Base-by-base conservation (phyloP, 2,329 filamentous ascomycete genomes). In the Cladosporium austrohemisphaericum region DNA sequence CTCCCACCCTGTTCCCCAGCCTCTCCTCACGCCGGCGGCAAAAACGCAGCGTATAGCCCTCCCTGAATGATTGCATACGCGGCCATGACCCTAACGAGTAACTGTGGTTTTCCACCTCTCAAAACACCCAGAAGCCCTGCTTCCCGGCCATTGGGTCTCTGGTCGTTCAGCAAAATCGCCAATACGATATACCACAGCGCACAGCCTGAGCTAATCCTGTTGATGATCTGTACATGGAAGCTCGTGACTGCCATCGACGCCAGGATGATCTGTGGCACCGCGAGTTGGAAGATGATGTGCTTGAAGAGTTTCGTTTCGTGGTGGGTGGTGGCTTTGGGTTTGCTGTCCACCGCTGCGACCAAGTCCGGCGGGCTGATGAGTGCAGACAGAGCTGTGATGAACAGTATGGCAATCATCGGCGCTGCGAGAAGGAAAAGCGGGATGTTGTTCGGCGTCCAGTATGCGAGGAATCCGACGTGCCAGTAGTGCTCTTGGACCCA, bases 221-320 rank as follows among this genome's bases (percentile, higher is more conserved):
- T 95, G 60, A 97, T 85, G 58, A 98, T 94, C 68, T 98, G 93
- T 20, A 96, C 86, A 64, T 98, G 93, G 63, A 94, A 95, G 55
- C 74, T 88, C 10, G 84, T 88, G 16, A 91, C 68, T 16, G 89
- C 87, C 52, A 92, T 67, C 2, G 80, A 53, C 1, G 85, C 84
- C 14, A 98, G 74, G 3, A 91, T 50, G 1, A 86, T 68, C 67
- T 98, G 92, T 3, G 81, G 79, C 3, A 84, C 68, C 1, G 88
- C 88, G 53, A 95, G 73, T 18, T 79, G 78, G 22, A 68, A 68
- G 5, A 76, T 50, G n/a, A 56, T 32, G 31, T 55, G 52, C n/a
- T 23, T 51, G 10, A 47, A 47, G 11, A 55, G 25, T 7, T 22
- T 19, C 16, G 29, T 29, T 9, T 33, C 26, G 4, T 2, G 5